These are phyloP conservation scores for Gossypium stocksii DNA, from an alignment of 345 rosid genomes.

Conservation along the genomic window DNA sequence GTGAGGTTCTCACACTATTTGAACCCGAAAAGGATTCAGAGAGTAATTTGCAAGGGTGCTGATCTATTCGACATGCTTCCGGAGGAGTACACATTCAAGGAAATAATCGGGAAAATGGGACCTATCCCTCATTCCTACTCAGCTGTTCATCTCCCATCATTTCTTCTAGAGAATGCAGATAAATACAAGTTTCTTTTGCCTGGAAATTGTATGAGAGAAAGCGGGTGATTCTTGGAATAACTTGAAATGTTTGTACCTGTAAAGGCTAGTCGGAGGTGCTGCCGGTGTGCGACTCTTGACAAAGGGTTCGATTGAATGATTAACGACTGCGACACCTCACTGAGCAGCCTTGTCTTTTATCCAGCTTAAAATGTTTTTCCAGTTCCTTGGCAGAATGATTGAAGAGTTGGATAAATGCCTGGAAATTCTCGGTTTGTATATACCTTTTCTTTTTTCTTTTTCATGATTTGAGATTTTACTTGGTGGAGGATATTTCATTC, in stretches of 20 bases:
- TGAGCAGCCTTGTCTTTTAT: neutral
- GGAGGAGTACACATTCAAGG: slow-evolving; percentile 69
- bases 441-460: neutral
- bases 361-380: neutral
- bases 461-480: neutral
- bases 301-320: slow-evolving; percentile 1
- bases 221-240: slow-evolving; percentile 23
- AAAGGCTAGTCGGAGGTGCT: slow-evolving; percentile 7
- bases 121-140: slow-evolving; percentile 72
- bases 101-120: slow-evolving; percentile 73
- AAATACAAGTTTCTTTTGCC: slow-evolving; percentile 59
- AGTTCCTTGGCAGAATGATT: slow-evolving; percentile 2
- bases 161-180: slow-evolving; percentile 55
- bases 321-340: neutral
- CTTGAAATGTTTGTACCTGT: neutral
- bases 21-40: slow-evolving; percentile 64
- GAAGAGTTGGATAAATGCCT: slow-evolving; percentile 5
- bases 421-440: slow-evolving; percentile 18
- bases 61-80: slow-evolving; percentile 79
- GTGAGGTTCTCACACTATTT: slow-evolving; percentile 55
- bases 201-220: slow-evolving; percentile 57
- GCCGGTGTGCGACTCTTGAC: neutral
- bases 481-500: slow-evolving; percentile 14
- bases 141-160: slow-evolving; percentile 61
- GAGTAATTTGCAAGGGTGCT: slow-evolving; percentile 58